Conservation (phyloP, 805 yeast species). For the Candida anglica region DNA sequence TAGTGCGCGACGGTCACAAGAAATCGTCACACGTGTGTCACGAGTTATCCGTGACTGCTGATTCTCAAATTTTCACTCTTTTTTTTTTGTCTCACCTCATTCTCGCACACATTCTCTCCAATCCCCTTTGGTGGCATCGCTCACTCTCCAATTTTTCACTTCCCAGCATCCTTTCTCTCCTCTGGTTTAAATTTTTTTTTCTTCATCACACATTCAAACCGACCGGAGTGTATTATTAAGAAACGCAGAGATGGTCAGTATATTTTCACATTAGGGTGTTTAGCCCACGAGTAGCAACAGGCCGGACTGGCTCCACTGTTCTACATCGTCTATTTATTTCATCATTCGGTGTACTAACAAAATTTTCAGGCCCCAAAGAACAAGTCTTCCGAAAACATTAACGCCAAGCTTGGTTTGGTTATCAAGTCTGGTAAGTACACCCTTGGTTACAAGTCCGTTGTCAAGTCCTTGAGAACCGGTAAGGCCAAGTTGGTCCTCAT, state of each 20-base stretch:
- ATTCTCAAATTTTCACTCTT: not conserved
- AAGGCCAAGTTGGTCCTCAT: conserved; percentile 97
- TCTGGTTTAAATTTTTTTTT: conserved; percentile 7
- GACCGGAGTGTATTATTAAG: conserved; percentile 90
- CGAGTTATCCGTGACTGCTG: conserved; percentile 3
- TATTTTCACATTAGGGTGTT: conserved; percentile 12
- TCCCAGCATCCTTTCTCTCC: conserved; percentile 1
- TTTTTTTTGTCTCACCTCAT: not conserved
- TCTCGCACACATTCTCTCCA: not conserved
- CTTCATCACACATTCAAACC: conserved; percentile 18
- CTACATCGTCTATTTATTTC: no score
- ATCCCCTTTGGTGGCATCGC: conserved; percentile 6
- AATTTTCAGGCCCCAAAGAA: conserved; percentile 83
- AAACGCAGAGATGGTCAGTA: conserved; percentile 99
- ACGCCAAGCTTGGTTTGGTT: conserved; percentile 96
- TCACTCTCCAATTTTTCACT: conserved; percentile 5
- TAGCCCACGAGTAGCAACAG: no score
- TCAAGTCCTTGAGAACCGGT: conserved; percentile 97
- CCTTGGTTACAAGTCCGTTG: conserved; percentile 98
- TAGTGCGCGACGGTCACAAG: no score
- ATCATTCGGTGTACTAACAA: conserved; percentile 43
- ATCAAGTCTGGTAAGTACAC: conserved; percentile 99
- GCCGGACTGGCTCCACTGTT: no score
- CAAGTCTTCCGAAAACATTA: conserved; percentile 91
- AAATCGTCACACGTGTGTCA: not conserved